A percentile compares a stretch with the other conserved stretches of the same genome.
Evolutionary conservation across 2,329 filamentous ascomycete genomes (phyloP).

Genomic region (Botrytis tulipae): DNA sequence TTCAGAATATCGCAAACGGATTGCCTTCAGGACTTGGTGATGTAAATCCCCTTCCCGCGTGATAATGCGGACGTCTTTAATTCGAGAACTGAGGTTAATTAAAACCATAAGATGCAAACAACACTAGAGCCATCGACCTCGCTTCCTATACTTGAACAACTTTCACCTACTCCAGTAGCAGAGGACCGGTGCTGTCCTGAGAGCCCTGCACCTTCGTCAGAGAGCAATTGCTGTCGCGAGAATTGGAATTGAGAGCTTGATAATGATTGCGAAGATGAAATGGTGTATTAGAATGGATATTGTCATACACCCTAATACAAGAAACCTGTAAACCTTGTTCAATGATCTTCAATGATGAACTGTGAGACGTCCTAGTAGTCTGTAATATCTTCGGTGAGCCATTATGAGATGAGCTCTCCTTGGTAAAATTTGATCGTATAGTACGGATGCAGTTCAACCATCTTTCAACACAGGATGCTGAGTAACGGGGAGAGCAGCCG

Average conservation of each 20-base stretch:
- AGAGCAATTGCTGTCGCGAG: background rate
- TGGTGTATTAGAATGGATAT: background rate
- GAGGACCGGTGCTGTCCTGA: background rate
- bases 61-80: constrained; percentile 11
- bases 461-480: too few relatives aligned
- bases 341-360: background rate
- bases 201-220: background rate
- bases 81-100: constrained; percentile 9
- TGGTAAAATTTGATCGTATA: background rate
- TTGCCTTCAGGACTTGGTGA: constrained; percentile 13
- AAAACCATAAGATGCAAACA: background rate
- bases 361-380: background rate
- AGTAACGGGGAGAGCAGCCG: background rate
- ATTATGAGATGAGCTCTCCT: background rate
- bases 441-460: background rate
- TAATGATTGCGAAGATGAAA: background rate
- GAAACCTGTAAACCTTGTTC: background rate
- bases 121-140: background rate
- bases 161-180: background rate
- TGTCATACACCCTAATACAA: background rate
- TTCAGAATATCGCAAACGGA: constrained; percentile 17
- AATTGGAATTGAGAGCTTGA: background rate
- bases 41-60: constrained; percentile 6
- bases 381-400: background rate
- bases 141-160: background rate